Base-by-base conservation (phyloP, 495 filamentous ascomycete species). In the Thermothielavioides terrestris region DNA sequence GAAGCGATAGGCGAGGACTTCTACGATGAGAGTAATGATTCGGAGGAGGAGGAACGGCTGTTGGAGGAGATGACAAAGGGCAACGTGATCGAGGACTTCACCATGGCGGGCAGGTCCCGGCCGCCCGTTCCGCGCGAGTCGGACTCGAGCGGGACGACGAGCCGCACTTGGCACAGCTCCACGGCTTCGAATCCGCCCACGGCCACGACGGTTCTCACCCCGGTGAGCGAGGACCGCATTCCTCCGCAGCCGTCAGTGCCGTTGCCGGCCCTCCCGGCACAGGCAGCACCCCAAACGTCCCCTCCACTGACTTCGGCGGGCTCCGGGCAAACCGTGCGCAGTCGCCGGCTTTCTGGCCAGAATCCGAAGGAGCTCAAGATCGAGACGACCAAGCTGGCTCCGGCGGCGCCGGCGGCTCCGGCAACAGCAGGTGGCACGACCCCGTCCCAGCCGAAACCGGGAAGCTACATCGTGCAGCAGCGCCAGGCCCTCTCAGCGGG, bases 41-140 rank as follows among this genome's bases (percentile, higher is more conserved):
- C 82, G n/a, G 87, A 90, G 46, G 88, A 90, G 42, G 89, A 95
- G 55, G 92, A 97, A 60, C 79, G 89, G 31, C 74, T 96, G 52
- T 66, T 98, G 31, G 92, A 98, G 55, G 89, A 95, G 62, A 91
- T 95, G 81, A 92, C 88, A 1, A 80, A 77, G 53, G 88, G 85
- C 41, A 94, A 91, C 60, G 76, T 85, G 26, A 83, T 95, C 71
- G 87, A 92, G 49, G 88, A 91, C 46, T 91, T 94, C 59, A 77
- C 89, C 48, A 86, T 94, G 64, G 85, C 81, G 40, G 60, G 81
- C 15, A 81, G 81, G 56, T 77, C 80, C 3, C 89, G 85, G 53
- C 83, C 85, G 9, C 78, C 84, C 12, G 71, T 95, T 22, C 91
- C 91, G 30, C 79, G 91, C 49, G 87, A 94, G 60, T 94, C 90